Conservation (phyloP, 1,284 basidiomycete species). For the Xanthoconium separans region DNA sequence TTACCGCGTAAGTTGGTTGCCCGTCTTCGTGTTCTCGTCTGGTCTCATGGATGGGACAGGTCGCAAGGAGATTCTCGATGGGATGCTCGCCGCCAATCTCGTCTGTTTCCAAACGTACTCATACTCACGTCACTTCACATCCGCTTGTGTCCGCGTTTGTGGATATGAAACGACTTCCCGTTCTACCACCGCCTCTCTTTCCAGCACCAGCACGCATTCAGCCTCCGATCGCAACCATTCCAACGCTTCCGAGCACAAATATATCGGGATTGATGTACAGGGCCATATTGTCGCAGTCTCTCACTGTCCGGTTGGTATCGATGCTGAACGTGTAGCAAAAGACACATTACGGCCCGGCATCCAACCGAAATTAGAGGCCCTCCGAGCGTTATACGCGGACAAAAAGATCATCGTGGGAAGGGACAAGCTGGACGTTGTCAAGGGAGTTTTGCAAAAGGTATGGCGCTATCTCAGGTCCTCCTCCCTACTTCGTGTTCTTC, state of each 20-base stretch:
- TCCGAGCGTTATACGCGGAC: conserved; percentile 86
- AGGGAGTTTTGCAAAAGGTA: conserved; percentile 95
- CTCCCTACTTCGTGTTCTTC: too few relatives aligned
- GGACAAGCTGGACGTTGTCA: conserved; percentile 99
- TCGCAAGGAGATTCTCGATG: conserved; percentile 92
- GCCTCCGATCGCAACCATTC: conserved; percentile 34
- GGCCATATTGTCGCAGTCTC: conserved; percentile 85
- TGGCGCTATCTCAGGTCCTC: neutral
- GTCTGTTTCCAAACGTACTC: conserved; percentile 98
- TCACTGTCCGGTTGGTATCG: conserved; percentile 97
- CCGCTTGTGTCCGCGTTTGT: conserved; percentile 93
- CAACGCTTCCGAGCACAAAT: conserved; percentile 23
- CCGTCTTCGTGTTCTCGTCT: neutral
- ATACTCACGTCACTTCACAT: conserved; percentile 94
- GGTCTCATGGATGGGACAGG: conserved; percentile 36
- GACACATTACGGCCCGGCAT: conserved; percentile 87
- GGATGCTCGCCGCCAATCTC: conserved; percentile 97
- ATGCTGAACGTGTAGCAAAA: conserved; percentile 84
- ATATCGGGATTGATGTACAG: conserved; percentile 81
- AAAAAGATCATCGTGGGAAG: conserved; percentile 99
- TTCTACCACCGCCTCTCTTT: conserved; percentile 35
- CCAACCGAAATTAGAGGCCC: conserved; percentile 83
- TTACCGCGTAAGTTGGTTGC: conserved; percentile 65
- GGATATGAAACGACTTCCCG: conserved; percentile 86
- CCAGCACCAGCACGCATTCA: conserved; percentile 1